Evolutionary conservation across 768 basidiomycete species (phyloP), one percentile per base, ranked within the genome.

Genomic region (Serendipita sp.): DNA sequence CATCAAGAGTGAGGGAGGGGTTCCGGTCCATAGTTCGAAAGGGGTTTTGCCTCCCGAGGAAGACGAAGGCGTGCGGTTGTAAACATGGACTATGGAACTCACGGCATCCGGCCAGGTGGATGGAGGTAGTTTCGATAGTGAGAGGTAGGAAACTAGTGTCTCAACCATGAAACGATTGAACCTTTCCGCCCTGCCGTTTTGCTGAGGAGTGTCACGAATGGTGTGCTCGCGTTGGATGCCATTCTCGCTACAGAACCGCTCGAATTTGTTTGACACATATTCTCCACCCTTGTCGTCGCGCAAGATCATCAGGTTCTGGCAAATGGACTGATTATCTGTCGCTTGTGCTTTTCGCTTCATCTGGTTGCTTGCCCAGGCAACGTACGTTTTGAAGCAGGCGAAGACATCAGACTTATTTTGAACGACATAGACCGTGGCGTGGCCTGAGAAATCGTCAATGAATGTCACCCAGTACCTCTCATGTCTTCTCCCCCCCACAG

Each of bases 231-330:
- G 64, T 5, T 30, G 7, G 38, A 68, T 68, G 24, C 67, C 67
- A 47, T 32, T 8, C 28, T 18, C 45, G 10, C 3, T 34, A 10
- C 35, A 3, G 63, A 54, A 65, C 2, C 2, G 34, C 15, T 35
- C 3, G 8, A 56, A 68, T 45, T 67, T 18, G 2, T 35, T 11
- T 2, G 65, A 66, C 13, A 65, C 48, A 46, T 65, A 68, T 44
- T 68, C 67, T 7, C 67, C 67, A n/a, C 67, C 67, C 30, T 64
- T 53, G 56, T 68, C 67, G 35, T 53, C 38, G 1, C 67, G n/a
- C 45, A 68, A 51, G 7, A 11, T 13, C 18, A 46, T 45, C 13
- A 68, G 16, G n/a, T 7, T 30, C n/a, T 4, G 15, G 13, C 67
- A 3, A 18, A 51, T 45, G 53, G 13, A 15, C 13, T 54, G 13